Evolutionary conservation across 805 yeast species (phyloP), one percentile per base, ranked within the genome.

Genomic region (Yarrowia keelungensis): DNA sequence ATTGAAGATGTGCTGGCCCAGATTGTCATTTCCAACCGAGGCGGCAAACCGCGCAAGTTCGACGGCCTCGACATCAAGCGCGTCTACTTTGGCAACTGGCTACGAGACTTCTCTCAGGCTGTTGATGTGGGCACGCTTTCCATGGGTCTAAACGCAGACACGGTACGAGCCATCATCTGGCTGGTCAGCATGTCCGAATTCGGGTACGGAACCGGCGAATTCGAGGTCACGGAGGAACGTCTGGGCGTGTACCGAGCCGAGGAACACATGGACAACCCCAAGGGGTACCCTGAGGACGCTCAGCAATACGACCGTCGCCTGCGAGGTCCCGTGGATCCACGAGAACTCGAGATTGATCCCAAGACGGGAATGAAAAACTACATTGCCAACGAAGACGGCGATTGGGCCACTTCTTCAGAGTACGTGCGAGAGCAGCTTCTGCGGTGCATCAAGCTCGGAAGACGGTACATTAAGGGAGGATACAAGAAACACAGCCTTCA

Each of bases 181-280:
- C 67, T 73, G 16, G 53, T 73, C 54, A 50, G 67, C 1, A 71
- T 73, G 53, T 61, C 71, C 11, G 67, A 71, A 36, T 73, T 73
- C 39, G 75, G 75, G 9, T 73, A 73, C 39, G 75, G 74, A n/a
- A 73, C 75, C 32, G 71, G 71, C 39, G 75, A 73, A 62, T 73
- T 71, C 58, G 75, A 73, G 53, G 72, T 73, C 54, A 73, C 74
- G 10, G 62, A 59, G 16, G 73, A 73, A n/a, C 59, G 72, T 1
- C 70, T 73, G 22, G 75, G 74, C 4, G 68, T 58, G 4, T 73
- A 73, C 53, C 54, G 74, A 10, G 73, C 75, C 5, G 74, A 73
- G 64, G 74, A 72, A 39, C 75, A 72, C 47, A 72, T 73, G 54
- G 74, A 73, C 53, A 72, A 73, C 66, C 75, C 74, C 39, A 70